Base-by-base conservation (phyloP, 306 rosid genomes). In the Vicia faba region DNA sequence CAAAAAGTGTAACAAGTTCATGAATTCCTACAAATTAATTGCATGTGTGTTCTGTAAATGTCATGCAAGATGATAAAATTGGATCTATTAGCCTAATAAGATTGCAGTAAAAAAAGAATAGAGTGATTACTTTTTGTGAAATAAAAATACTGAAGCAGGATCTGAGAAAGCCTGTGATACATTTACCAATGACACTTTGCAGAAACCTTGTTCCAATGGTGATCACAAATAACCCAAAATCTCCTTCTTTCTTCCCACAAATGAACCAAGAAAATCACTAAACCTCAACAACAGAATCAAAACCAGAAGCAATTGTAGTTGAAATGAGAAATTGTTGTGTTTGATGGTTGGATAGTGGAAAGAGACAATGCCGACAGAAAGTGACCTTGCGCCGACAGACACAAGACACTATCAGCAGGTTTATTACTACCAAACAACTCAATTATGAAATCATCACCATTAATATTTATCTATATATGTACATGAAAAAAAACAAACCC, bases 321-420 rank as follows among this genome's bases (percentile, higher is more conserved):
- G 63, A 74, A 78, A 66, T 14, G 51, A 5, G 35, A 65, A 77
- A 66, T 73, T 68, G 78, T 60, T 71, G 10, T 71, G 67, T 35
- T 74, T 78, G 81, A 71, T 84, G 76, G 87, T 74, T 80, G 84
- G 85, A 75, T 73, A 82, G 73, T 84, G 80, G 74, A 46, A 36
- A 75, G 68, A 66, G 77, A 80, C 84, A 84, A 86, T 82, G 84
- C 88, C 88, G 86, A 87, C 95, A 88, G 97, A 91, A 88, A 88
- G 90, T 81, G 90, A 88, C 92, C 84, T 80, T 58, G 85, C 90
- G 90, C 95, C 90, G 74, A 75, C 79, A 75, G 92, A 91, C 90
- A 91, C 77, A 68, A 74, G 79, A 69, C 73, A 74, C 78, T 39
- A 75, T 59, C 69, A 59, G 66, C 79, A 67, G 66, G 78, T 73